Percentiles rank a stretch among this genome's conserved stretches.
Conservation (phyloP, 2,329 filamentous ascomycete species). For the Trichoderma sp. region DNA sequence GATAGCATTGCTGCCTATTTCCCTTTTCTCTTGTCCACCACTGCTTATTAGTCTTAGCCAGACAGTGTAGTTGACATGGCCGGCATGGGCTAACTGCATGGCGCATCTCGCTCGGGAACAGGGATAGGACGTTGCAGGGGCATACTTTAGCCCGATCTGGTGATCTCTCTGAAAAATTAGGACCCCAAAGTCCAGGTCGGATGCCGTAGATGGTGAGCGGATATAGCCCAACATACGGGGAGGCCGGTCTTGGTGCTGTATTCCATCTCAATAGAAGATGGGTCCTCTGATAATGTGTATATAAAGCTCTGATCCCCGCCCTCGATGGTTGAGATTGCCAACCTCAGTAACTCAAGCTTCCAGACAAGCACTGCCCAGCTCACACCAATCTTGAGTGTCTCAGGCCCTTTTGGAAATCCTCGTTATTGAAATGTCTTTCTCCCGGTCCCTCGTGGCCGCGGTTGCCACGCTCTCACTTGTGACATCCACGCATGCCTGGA, state of each 20-base stretch:
- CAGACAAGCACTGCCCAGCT: neutral
- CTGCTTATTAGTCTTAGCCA: neutral
- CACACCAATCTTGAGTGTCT: neutral
- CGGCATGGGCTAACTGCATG: neutral
- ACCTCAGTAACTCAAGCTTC: neutral
- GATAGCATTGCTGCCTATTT: neutral
- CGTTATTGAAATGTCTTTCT: slow-evolving; percentile 26
- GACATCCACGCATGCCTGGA: slow-evolving; percentile 43
- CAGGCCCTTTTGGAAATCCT: neutral
- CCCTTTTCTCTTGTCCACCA: neutral
- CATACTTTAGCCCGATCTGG: slow-evolving; percentile 7
- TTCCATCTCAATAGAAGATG: neutral
- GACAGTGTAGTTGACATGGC: neutral
- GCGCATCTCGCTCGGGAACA: neutral
- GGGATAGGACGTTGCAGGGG: slow-evolving; percentile 1
- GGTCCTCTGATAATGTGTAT: neutral
- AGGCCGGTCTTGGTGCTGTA: neutral
- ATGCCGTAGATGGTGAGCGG: neutral
- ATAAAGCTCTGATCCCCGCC: slow-evolving; percentile 10
- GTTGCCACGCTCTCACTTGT: slow-evolving; percentile 44
- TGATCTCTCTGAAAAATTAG: neutral
- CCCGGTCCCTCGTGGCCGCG: slow-evolving; percentile 36
- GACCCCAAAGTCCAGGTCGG: neutral
- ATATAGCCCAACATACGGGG: neutral
- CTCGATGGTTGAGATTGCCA: neutral